A percentile compares a stretch with the other conserved stretches of the same genome.
Evolutionary conservation across 345 rosid species (phyloP).

Genomic region (Aethionema arabicum): DNA sequence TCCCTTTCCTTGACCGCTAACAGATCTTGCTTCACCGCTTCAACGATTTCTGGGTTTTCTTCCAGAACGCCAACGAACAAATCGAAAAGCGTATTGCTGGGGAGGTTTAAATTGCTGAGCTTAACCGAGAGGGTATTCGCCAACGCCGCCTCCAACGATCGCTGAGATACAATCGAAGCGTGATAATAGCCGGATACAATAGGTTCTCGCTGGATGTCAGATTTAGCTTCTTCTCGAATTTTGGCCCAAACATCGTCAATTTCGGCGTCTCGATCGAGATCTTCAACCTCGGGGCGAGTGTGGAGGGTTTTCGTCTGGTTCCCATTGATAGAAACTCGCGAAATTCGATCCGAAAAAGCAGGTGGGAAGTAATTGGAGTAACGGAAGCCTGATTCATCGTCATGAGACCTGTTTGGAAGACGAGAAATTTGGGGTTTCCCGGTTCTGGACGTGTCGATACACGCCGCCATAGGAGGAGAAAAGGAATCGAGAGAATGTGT

Average conservation of each 20-base stretch:
- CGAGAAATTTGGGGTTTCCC: slow-evolving; percentile 47
- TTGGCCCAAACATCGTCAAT: slow-evolving; percentile 53
- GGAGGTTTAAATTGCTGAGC: slow-evolving; percentile 61
- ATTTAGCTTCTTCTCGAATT: slow-evolving; percentile 64
- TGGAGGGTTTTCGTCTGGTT: slow-evolving; percentile 42
- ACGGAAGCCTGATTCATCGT: slow-evolving; percentile 40
- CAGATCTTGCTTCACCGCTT: slow-evolving; percentile 58
- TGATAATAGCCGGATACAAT: slow-evolving; percentile 64
- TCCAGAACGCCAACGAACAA: slow-evolving; percentile 57
- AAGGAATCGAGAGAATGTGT: slow-evolving; percentile 4
- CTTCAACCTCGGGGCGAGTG: slow-evolving; percentile 26
- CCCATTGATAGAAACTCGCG: slow-evolving; percentile 33
- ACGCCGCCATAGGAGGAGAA: slow-evolving; percentile 59
- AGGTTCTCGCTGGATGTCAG: slow-evolving; percentile 65
- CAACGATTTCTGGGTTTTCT: slow-evolving; percentile 48
- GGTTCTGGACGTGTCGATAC: slow-evolving; percentile 58
- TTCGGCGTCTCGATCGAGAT: slow-evolving; percentile 29
- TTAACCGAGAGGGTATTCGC: slow-evolving; percentile 71
- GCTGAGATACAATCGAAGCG: slow-evolving; percentile 60
- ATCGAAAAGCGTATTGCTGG: slow-evolving; percentile 55
- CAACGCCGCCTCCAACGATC: slow-evolving; percentile 62
- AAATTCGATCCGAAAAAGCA: slow-evolving; percentile 36
- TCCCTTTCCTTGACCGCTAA: slow-evolving; percentile 73
- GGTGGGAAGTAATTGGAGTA: slow-evolving; percentile 45
- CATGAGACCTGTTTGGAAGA: slow-evolving; percentile 41